Evolutionary conservation across 106 monocot genomes (phyloP), one percentile per base, ranked within the genome.

Genomic region (Alisma plantagoaquatica): DNA sequence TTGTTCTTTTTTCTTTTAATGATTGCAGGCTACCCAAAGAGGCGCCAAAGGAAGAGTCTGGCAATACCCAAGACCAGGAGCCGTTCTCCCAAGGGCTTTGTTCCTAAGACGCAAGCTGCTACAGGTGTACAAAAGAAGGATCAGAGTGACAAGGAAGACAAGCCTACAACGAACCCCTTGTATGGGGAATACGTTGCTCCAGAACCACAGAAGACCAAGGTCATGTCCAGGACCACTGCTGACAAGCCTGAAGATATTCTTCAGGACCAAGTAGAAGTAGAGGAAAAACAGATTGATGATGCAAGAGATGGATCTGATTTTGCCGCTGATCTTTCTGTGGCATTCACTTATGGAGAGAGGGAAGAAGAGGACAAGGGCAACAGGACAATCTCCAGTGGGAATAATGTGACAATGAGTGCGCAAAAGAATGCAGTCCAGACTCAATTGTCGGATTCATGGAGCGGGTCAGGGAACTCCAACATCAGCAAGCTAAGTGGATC

Each of bases 21-120:
- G n/a, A 11, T 56, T 70, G 4, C 59, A 96, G 94, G 73, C 17
- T 73, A 80, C 56, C 61, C 75, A 18, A 75, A 59, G 56, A 69
- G 73, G 42, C 79, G 82, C 4, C 70, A 57, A 20, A 88, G 74
- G 60, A 96, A 69, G 63, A 81, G 64, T 54, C 62, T 58, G n/a
- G n/a, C n/a, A 3, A 41, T 70, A 46, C 78, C 84, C 3, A 77
- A 75, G 60, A 78, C 66, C 20, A 87, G 68, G 59, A 25, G 46
- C 12, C 31, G 62, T 30, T 17, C 63, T 31, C 66, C 75, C 41
- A 91, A 73, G 49, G 77, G 83, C 35, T 84, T 83, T 66, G 61
- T 47, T 10, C 69, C 74, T 35, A 65, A 51, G 33, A 70, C 76
- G 4, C 75, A 66, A 24, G 66, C 51, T 33, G 79, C 67, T 57